Base-by-base conservation (phyloP, 257 asterid species). In the Rhazya stricta region DNA sequence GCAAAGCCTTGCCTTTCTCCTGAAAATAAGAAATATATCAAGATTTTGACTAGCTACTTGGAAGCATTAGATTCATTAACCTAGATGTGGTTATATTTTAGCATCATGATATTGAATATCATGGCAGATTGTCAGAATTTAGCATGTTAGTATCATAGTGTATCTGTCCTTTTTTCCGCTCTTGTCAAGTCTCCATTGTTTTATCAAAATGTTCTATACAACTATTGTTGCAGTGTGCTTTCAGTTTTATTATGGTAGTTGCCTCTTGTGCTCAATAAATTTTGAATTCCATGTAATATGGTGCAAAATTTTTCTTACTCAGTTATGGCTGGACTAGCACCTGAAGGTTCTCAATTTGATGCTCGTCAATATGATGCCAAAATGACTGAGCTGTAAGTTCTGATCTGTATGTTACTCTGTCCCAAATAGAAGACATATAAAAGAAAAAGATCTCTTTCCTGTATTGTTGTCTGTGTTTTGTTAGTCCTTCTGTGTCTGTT, bases 271-370 rank as follows among this genome's bases (percentile, higher is more conserved):
- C 9, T 12, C 41, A 12, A 12, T 13, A 1, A 34, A 29, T 74
- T 21, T 60, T 30, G 3, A 45, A 58, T 18, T 37, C 30, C 74
- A 32, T 29, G 63, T 71, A 21, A 25, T 51, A 51, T 45, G 13
- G 15, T 71, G 62, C 3, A 32, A 70, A 42, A n/a, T 51, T 32
- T 61, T 75, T 41, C 53, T 51, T 36, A 9, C 60, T 48, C 79
- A 85, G 88, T 80, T 76, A 82, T 85, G 88, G 86, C 88, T 75
- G 88, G 88, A 36, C 0, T 30, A 32, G 77, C 84, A 68, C 73
- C 86, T 19, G 88, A 85, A 54, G 83, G 88, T 73, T 82, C 88
- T 65, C 84, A 78, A 74, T 85, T 80, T 80, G 88, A 85, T 78
- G 73, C 86, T 45, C 84, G 79, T 37, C 88, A 82, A 34, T 85